Conservation (phyloP, 371 early-diverging fungal genomes). For the Enterospora canceri region DNA sequence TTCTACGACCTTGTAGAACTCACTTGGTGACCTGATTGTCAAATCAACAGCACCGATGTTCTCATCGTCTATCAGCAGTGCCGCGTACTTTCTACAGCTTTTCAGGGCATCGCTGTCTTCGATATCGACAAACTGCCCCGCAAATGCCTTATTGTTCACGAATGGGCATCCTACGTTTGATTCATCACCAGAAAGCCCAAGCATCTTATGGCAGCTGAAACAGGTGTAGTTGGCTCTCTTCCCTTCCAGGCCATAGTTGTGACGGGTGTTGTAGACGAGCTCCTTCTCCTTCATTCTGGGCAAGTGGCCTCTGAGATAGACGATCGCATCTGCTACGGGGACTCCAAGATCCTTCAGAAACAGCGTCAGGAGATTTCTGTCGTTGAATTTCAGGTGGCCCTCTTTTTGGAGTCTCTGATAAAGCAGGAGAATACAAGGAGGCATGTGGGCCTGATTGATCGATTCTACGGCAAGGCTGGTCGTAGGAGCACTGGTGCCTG, state of each 20-base stretch:
- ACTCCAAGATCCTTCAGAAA: slow-evolving; percentile 54
- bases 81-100: slow-evolving; percentile 1
- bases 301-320: slow-evolving; percentile 45
- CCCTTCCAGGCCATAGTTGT: slow-evolving; percentile 93
- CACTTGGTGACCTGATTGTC: slow-evolving; percentile 9
- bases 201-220: slow-evolving; percentile 77
- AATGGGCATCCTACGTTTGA: slow-evolving; percentile 34
- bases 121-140: slow-evolving; percentile 7
- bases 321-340: slow-evolving; percentile 42
- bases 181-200: slow-evolving; percentile 59
- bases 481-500: neutral
- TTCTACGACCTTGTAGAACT: slow-evolving; percentile 14
- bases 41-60: neutral
- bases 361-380: slow-evolving; percentile 45
- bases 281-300: slow-evolving; percentile 73
- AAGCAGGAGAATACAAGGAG: slow-evolving; percentile 48
- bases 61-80: neutral
- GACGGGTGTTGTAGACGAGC: slow-evolving; percentile 83
- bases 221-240: slow-evolving; percentile 74
- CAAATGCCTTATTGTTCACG: slow-evolving; percentile 25
- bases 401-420: slow-evolving; percentile 32
- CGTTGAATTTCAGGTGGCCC: slow-evolving; percentile 54
- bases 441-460: slow-evolving; percentile 26
- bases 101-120: slow-evolving; percentile 5
- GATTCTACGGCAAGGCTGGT: slow-evolving; percentile 3